Evolutionary conservation across 2,329 filamentous ascomycete species (phyloP), one percentile per base, ranked within the genome.

Genomic region (Pyrenochaeta sp.): DNA sequence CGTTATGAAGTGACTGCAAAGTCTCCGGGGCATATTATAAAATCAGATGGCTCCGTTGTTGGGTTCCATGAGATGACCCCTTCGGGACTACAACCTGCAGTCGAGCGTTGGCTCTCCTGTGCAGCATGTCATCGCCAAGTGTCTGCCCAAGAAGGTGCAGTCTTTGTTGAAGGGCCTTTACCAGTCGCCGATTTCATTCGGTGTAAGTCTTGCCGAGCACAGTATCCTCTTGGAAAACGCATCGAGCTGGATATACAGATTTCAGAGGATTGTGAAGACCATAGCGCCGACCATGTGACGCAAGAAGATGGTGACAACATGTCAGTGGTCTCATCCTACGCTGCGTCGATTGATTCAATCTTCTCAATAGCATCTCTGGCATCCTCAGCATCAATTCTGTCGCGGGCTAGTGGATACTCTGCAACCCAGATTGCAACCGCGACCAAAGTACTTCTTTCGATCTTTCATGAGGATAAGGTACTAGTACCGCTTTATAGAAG

Each of bases 361-460:
- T 54, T 54, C 27, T 54, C 50, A 6, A 9, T 30, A 9, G 9
- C 5, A 10, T 58, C 55, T 42, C 22, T 54, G 12, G 36, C 46
- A 27, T 58, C 55, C 2, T 61, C 54, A 7, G 51, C 52, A 37
- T 46, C 52, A 12, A 34, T 25, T 2, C 19, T 58, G 4, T 61
- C 59, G 1, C 46, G 34, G 7, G 22, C 19, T 5, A 61, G 59
- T n/a, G 55, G 48, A 25, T 61, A 58, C 40, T 61, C 58, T 19
- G 46, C 44, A 5, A 24, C 46, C 3, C 54, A 61, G 22, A 56
- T 61, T 2, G 49, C 52, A 12, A 56, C 59, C n/a, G 56, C 59
- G 13, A 54, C 59, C 3, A 51, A 49, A 34, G 56, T 44, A 19
- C 37, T 59, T 12, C 24, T 59, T 5, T 45, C 50, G 4, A 42